Evolutionary conservation across 371 early-diverging fungal species (phyloP).

Genomic region (Actinomortierella wolfii): DNA sequence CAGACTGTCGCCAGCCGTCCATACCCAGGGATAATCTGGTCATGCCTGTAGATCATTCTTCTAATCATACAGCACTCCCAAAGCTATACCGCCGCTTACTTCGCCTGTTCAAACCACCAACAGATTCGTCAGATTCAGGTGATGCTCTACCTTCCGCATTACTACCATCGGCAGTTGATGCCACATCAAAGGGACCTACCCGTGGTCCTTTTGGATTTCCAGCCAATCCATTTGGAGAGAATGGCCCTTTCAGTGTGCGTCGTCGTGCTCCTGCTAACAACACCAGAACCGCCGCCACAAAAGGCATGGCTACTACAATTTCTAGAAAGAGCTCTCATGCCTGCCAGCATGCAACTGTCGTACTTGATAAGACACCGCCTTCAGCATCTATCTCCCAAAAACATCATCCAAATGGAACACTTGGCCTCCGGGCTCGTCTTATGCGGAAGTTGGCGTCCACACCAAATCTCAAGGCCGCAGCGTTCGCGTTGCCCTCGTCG

Average conservation of each 20-base stretch:
- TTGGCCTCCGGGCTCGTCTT: conserved; percentile 23
- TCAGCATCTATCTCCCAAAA: neutral
- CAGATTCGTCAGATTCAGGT: conserved; percentile 30
- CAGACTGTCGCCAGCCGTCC: neutral
- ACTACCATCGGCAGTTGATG: neutral
- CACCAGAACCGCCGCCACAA: neutral
- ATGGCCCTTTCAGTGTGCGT: neutral
- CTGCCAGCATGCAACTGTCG: neutral
- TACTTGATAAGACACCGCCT: neutral
- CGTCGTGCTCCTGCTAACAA: neutral
- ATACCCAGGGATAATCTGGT: too few species aligned
- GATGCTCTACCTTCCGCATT: neutral
- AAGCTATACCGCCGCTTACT: conserved; percentile 28
- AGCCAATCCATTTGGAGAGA: conserved; percentile 2
- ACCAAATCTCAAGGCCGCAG: conserved; percentile 18
- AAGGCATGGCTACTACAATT: neutral
- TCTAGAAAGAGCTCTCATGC: neutral
- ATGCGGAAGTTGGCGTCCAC: conserved; percentile 24
- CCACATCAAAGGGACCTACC: neutral
- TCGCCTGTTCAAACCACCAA: conserved; percentile 26
- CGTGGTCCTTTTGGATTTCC: conserved; percentile 19
- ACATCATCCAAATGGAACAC: conserved; percentile 6
- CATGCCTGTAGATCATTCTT: neutral
- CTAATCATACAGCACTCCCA: conserved; percentile 7
- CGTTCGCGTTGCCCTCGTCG: neutral